Conservation (phyloP, 2,329 filamentous ascomycete genomes). For the Pezicula rhizophila region DNA sequence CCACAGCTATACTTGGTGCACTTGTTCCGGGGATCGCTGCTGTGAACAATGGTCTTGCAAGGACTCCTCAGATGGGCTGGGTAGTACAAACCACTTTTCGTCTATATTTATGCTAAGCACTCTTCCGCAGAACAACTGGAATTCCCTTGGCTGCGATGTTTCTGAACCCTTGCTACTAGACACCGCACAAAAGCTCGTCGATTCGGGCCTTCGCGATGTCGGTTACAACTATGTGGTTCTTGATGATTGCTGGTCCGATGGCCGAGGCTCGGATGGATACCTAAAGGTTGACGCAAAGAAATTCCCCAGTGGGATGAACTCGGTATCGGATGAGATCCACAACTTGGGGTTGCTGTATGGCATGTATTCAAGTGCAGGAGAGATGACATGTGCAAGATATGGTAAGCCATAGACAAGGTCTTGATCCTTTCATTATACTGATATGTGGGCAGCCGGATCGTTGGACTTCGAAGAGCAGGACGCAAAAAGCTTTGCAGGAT, state of each 20-base stretch:
- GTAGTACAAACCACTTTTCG: conserved; percentile 6
- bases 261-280: conserved; percentile 33
- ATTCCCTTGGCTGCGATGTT: conserved; percentile 43
- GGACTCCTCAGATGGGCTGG: conserved; percentile 34
- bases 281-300: conserved; percentile 36
- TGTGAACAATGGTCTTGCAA: conserved; percentile 29
- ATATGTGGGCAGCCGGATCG: conserved; percentile 35
- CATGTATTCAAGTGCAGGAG: conserved; percentile 40
- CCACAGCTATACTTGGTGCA: not conserved
- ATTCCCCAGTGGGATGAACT: conserved; percentile 38
- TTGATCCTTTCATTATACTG: not conserved
- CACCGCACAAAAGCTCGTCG: conserved; percentile 37
- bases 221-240: conserved; percentile 49
- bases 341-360: conserved; percentile 39
- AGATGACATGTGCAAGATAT: conserved; percentile 28
- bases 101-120: conserved; percentile 23
- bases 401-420: conserved; percentile 28
- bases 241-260: conserved; percentile 43
- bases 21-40: conserved; percentile 5
- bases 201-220: conserved; percentile 39
- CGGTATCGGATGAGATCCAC: conserved; percentile 39
- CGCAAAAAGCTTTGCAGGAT: conserved; percentile 40
- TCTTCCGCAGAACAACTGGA: conserved; percentile 43
- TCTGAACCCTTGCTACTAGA: conserved; percentile 38
- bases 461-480: conserved; percentile 42